Percentiles rank a stretch among this genome's conserved stretches.
These are phyloP conservation scores for Phyllosticta citriasiana DNA, from an alignment of 2,329 filamentous ascomycete genomes.

Conservation along the genomic window DNA sequence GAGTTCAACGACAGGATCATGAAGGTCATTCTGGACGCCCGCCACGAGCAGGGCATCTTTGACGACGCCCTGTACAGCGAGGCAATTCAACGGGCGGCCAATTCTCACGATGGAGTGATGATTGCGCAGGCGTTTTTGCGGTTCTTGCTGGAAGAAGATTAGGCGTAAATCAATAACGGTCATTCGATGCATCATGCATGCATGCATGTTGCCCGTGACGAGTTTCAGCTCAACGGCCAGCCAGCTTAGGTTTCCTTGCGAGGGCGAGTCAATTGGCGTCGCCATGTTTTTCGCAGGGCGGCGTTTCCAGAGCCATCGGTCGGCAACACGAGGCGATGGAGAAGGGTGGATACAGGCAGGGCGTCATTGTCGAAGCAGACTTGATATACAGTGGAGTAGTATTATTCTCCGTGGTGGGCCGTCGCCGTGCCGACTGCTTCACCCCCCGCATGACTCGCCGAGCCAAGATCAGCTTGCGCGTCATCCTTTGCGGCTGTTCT, in stretches of 20 bases:
- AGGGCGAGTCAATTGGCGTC: neutral
- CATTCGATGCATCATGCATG: too few species aligned
- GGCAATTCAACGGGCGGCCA: slow-evolving; percentile 53
- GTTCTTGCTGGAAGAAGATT: slow-evolving; percentile 56
- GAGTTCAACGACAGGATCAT: slow-evolving; percentile 70
- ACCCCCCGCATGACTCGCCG: neutral
- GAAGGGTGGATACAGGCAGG: too few species aligned
- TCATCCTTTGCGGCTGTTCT: neutral
- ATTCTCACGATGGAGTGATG: slow-evolving; percentile 68
- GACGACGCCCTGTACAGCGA: slow-evolving; percentile 58
- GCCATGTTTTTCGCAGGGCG: neutral
- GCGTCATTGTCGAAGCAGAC: neutral
- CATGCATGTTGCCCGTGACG: neutral
- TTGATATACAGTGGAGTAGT: too few species aligned
- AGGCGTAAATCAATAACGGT: neutral
- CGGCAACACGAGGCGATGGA: neutral
- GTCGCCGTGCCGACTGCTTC: neutral
- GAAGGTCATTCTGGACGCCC: slow-evolving; percentile 53
- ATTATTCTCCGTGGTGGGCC: too few species aligned
- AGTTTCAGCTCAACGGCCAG: neutral
- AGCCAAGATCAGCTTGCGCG: neutral
- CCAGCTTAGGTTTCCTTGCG: neutral
- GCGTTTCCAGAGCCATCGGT: neutral
- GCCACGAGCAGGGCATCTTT: slow-evolving; percentile 60
- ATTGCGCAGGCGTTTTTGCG: slow-evolving; percentile 65